phyloP scores from a whole-genome alignment of 352 stramenopile species.

The Globisporangium rhizosaccharum region DNA sequence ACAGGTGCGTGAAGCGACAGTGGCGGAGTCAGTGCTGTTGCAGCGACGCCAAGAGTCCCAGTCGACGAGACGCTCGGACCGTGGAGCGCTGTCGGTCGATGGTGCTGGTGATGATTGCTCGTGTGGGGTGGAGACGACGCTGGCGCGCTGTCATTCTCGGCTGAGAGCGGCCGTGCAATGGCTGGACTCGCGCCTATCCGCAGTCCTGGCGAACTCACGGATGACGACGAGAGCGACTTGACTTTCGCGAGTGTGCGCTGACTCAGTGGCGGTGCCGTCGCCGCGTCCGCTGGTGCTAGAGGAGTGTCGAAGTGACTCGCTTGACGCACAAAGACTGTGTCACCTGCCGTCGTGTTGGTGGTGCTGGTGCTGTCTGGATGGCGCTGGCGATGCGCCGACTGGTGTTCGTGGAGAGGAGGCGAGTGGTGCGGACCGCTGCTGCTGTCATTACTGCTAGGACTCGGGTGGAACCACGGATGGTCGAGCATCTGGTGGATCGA shows the following conservation, averaged over 20 bases:
- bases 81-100: too few species aligned
- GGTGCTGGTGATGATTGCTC: too few species aligned
- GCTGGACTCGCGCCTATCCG: neutral
- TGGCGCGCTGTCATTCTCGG: neutral
- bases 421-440: neutral
- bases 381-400: too few species aligned
- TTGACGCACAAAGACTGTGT: slow-evolving; percentile 7
- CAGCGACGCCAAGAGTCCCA: too few species aligned
- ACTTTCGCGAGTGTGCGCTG: slow-evolving; percentile 5
- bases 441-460: neutral
- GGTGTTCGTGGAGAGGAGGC: neutral
- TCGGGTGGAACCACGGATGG: slow-evolving; percentile 39
- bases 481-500: slow-evolving; percentile 41
- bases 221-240: slow-evolving; percentile 14
- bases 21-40: too few species aligned
- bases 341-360: neutral
- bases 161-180: slow-evolving; percentile 11
- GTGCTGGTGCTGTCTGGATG: neutral
- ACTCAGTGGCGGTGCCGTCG: neutral
- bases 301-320: neutral
- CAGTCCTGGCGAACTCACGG: neutral
- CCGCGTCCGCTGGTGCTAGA: too few species aligned
- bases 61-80: too few species aligned
- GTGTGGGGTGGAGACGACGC: neutral
- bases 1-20: too few species aligned